Evolutionary conservation across 2,329 filamentous ascomycete species (phyloP), one percentile per base, ranked within the genome.

Genomic region (Furcasterigmium sp.): DNA sequence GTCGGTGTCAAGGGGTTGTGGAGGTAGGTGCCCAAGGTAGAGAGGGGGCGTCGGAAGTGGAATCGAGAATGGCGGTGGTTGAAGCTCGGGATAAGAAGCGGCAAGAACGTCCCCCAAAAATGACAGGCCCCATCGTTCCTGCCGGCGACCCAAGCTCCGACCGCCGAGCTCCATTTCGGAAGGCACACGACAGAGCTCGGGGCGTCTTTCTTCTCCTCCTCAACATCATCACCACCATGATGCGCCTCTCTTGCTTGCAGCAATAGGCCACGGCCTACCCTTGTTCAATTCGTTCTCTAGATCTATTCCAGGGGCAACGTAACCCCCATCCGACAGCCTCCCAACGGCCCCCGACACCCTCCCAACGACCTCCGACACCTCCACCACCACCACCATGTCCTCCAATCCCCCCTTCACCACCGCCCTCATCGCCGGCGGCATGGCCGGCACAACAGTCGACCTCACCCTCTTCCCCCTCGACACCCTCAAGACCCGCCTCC

Each of bases 391-490:
- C n/a, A 8, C 11, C 15, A 37, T 39, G 25, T 42, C 50, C 38
- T 39, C 53, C 19, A 39, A 28, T 37, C 46, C 49, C 54, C 45
- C 45, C 42, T 83, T 81, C 70, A 72, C 73, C 42, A 73, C 76
- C 20, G 78, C 80, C 57, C 79, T 84, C 56, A 63, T 84, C 74
- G 89, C 93, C 54, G 93, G 93, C 64, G 93, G 84, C 59, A 72
- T 96, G 53, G 93, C 93, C 53, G 93, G 93, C 60, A 93, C 93
- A 38, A 95, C 91, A 13, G 93, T 97, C 65, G 93, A 98, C 78
- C 84, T 95, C 58, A 90, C 90, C 44, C 87, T 98, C 60, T 98
- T 87, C 73, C 93, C 93, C 1, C 89, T 98, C 74, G 94, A 98
- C 77, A 98, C 93, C 0, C 84, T 98, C 61, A 98, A 98, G 71